Evolutionary conservation across 2,329 filamentous ascomycete species (phyloP), one percentile per base, ranked within the genome.

Genomic region (Rhinocladiella similis): DNA sequence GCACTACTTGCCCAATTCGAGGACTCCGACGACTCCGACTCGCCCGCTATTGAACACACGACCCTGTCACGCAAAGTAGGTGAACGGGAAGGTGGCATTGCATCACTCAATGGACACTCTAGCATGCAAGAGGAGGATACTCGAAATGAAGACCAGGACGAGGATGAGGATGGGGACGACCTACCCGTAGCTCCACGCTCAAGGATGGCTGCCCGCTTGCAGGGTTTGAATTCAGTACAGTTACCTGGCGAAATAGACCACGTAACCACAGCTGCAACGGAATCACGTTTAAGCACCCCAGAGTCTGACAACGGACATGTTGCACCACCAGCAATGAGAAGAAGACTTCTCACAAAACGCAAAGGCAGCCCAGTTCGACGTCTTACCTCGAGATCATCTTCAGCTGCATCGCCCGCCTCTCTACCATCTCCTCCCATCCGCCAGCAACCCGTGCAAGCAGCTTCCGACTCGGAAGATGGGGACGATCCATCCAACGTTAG

Each of bases 161-260:
- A 33, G 29, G 29, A 33, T 9, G 76, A 80, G n/a, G 78, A 80
- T n/a, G 76, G 80, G 33, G 76, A 77, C 12, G 65, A 63, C 13
- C 18, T 64, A 29, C 63, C 72, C 27, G 73, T 81, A 47, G 71
- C 80, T 43, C 87, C 87, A 0, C 80, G 81, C 53, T 86, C 87
- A 20, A 81, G 82, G 50, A 76, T 90, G 63, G 86, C 86, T 12
- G 80, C 86, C 14, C 79, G 83, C 50, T 84, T 91, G 80, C 79
- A 82, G 59, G 79, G 53, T 52, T 56, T 54, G 56, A 56, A 13
- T 27, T 43, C 20, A 41, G 5, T 33, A 22, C 12, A 25, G 27
- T 7, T n/a, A 25, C 20, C 22, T 14, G 27, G 42, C 10, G 16
- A 36, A 39, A 22, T 6, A 27, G 27, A 63, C 63, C 33, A 58